These are phyloP conservation scores for Sisymbrium irio DNA, from an alignment of 345 rosid genomes.

Conservation along the genomic window DNA sequence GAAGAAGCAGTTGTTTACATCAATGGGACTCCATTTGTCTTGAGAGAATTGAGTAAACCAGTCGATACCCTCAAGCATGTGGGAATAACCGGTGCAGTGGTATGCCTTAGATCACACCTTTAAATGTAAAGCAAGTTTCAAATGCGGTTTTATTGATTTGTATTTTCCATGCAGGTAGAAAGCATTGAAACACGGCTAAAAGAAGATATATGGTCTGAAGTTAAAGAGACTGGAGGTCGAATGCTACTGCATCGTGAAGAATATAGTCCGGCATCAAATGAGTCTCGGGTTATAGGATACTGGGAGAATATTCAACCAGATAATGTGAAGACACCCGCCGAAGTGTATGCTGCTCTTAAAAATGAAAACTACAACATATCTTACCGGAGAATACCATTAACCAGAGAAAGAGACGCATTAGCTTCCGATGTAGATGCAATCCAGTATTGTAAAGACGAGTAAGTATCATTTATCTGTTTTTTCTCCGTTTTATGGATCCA, in stretches of 20 bases:
- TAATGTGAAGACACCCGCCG: slow-evolving; percentile 86
- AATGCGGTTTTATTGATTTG: neutral
- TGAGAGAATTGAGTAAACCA: slow-evolving; percentile 86
- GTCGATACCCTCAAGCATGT: slow-evolving; percentile 91
- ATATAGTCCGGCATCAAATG: slow-evolving; percentile 61
- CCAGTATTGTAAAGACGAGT: slow-evolving; percentile 74
- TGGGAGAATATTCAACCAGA: slow-evolving; percentile 89
- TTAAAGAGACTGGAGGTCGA: slow-evolving; percentile 67
- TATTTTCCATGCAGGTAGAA: slow-evolving; percentile 61
- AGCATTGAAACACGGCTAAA: slow-evolving; percentile 82
- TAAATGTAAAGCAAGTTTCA: neutral
- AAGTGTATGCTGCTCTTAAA: slow-evolving; percentile 73
- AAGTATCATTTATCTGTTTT: slow-evolving; percentile 35
- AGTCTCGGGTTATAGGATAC: slow-evolving; percentile 79
- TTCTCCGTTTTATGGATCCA: neutral
- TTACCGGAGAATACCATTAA: slow-evolving; percentile 85
- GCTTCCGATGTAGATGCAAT: slow-evolving; percentile 87
- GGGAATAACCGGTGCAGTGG: slow-evolving; percentile 89
- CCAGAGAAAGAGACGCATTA: slow-evolving; percentile 88
- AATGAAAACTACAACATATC: slow-evolving; percentile 65
- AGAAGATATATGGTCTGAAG: slow-evolving; percentile 84
- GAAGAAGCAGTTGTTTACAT: slow-evolving; percentile 97
- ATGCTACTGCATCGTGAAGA: slow-evolving; percentile 98
- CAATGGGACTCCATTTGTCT: slow-evolving; percentile 86
- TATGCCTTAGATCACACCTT: slow-evolving; percentile 15